phyloP scores from a whole-genome alignment of 768 basidiomycete species.

The Lentinula edodes region DNA sequence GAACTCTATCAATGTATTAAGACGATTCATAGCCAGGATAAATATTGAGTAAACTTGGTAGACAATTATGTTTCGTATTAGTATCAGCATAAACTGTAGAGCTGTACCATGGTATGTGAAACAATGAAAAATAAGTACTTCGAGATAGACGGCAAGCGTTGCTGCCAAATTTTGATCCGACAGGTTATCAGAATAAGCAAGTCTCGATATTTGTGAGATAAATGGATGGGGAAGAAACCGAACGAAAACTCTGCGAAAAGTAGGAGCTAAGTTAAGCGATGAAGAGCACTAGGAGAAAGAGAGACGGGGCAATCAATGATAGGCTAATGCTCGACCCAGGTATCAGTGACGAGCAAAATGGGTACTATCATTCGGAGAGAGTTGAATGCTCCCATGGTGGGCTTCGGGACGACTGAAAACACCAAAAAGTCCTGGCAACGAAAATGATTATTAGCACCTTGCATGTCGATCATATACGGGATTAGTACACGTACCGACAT shows the following conservation, averaged over 20 bases:
- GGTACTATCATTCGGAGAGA: neutral
- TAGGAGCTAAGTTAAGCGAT: neutral
- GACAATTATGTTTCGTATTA: neutral
- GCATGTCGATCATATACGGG: neutral
- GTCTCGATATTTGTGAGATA: neutral
- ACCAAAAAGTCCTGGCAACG: conserved; percentile 1
- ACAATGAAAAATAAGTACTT: neutral
- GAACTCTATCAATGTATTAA: too few species aligned
- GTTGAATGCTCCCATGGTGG: neutral
- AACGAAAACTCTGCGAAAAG: too few species aligned
- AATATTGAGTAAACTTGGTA: too few species aligned
- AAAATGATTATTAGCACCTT: neutral
- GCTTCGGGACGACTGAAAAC: neutral
- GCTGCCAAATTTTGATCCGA: neutral
- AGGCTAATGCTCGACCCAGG: conserved; percentile 3
- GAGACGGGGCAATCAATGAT: neutral
- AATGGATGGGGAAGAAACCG: neutral
- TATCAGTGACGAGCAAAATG: conserved; percentile 4
- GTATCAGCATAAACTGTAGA: conserved; percentile 3
- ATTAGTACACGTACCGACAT: neutral
- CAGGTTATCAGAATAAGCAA: neutral
- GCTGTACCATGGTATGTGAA: neutral
- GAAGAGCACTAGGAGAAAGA: neutral
- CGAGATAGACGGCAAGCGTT: too few species aligned
- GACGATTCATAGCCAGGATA: too few species aligned